Base-by-base conservation (phyloP, 306 rosid genomes). In the Pueraria montana region DNA sequence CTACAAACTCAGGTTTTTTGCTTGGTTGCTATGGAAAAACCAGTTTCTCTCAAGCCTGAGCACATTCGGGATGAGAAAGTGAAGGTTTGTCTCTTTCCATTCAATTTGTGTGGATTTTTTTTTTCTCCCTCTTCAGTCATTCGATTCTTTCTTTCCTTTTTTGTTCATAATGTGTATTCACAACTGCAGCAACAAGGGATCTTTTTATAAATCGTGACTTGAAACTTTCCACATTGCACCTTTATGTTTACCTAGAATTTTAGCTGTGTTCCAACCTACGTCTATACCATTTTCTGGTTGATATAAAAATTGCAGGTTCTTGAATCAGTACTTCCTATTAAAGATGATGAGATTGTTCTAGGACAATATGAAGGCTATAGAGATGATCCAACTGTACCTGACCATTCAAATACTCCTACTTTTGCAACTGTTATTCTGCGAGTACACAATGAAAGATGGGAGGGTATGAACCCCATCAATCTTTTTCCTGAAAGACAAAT, bases 371-470 rank as follows among this genome's bases (percentile, higher is more conserved):
- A 94, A 66, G 99, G 99, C 84, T 96, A 96, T 82, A 92, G 74
- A 82, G 98, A 96, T 79, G 98, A 96, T 87, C 92, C 97, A 63
- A 96, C 99, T 1, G 99, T 96, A 87, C 99, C 98, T 43, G 89
- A 94, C 77, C 43, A 90, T 77, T 96, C 99, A 40, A 96, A 96
- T 76, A 96, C 99, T 69, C 99, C 99, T 77, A 96, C 99, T 80
- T 96, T 96, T 87, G 94, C 99, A 79, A 80, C 92, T 72, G 84
- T 94, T 78, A 67, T 96, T 89, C 88, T 96, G 86, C 90, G 96
- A 74, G 91, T 96, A 34, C 93, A 92, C 85, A 96, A 92, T 78
- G 99, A 96, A 89, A 89, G 99, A 92, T 96, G 99, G 99, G 99
- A 96, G 76, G 99, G 99, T 93, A 86, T 46, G 76, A 80, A 8